Percentiles rank a stretch among this genome's conserved stretches.
phyloP scores from a whole-genome alignment of 495 filamentous ascomycete genomes.

The Xylaria longipes region DNA sequence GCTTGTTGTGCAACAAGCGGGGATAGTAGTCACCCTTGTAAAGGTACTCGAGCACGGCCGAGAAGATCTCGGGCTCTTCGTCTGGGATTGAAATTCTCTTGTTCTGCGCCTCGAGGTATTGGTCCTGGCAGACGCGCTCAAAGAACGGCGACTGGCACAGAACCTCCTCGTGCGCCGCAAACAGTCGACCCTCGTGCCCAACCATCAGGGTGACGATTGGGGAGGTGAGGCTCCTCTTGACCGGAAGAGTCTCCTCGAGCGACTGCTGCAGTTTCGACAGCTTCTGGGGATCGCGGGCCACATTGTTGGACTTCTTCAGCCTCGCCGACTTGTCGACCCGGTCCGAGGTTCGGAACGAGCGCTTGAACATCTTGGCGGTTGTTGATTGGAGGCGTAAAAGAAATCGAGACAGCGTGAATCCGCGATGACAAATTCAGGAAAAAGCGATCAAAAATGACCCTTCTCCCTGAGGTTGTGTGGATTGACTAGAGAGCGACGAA shows the following conservation, averaged over 20 bases:
- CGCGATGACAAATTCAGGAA: slow-evolving; percentile 39
- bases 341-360: slow-evolving; percentile 77
- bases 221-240: slow-evolving; percentile 57
- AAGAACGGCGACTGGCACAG: slow-evolving; percentile 86
- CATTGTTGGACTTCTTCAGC: slow-evolving; percentile 66
- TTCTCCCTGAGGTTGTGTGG: slow-evolving; percentile 22
- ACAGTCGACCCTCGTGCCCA: slow-evolving; percentile 80
- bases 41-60: slow-evolving; percentile 87
- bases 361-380: slow-evolving; percentile 76
- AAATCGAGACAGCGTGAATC: slow-evolving; percentile 44
- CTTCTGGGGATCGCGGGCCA: slow-evolving; percentile 73
- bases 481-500: slow-evolving; percentile 56
- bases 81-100: slow-evolving; percentile 80
- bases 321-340: slow-evolving; percentile 81
- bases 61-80: slow-evolving; percentile 89
- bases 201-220: slow-evolving; percentile 86
- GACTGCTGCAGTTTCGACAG: slow-evolving; percentile 72
- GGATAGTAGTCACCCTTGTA: slow-evolving; percentile 96
- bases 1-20: slow-evolving; percentile 72
- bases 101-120: slow-evolving; percentile 65
- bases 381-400: slow-evolving; percentile 32
- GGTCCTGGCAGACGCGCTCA: slow-evolving; percentile 62
- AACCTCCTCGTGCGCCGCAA: slow-evolving; percentile 90
- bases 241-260: slow-evolving; percentile 51
- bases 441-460: slow-evolving; percentile 3